phyloP scores from a whole-genome alignment of 2,329 filamentous ascomycete species.

The Epichloe scottii region DNA sequence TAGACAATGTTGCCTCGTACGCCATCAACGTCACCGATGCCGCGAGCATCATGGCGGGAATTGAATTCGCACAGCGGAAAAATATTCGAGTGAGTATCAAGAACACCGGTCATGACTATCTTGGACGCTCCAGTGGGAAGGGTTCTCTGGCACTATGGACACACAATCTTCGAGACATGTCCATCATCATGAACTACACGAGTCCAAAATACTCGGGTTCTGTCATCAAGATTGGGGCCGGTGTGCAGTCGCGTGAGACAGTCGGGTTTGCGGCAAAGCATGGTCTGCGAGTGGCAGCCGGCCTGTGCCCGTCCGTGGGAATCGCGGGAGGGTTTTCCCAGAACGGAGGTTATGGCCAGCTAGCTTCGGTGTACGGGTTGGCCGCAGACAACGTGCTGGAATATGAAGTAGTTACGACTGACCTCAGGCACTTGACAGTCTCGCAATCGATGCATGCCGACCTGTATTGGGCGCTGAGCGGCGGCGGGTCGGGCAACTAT shows the following conservation, averaged over 20 bases:
- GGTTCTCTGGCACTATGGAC: constrained; percentile 29
- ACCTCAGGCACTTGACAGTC: constrained; percentile 19
- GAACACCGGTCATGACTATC: constrained; percentile 41
- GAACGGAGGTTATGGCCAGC: constrained; percentile 43
- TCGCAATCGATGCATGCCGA: constrained; percentile 28
- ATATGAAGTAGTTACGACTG: constrained; percentile 33
- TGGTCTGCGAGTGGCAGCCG: constrained; percentile 38
- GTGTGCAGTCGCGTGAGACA: constrained; percentile 37
- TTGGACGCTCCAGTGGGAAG: constrained; percentile 45
- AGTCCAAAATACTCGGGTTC: constrained; percentile 32
- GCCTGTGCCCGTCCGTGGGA: constrained; percentile 43
- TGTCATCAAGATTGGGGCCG: constrained; percentile 42
- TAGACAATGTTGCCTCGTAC: background rate
- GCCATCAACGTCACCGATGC: background rate
- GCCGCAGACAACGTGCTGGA: constrained; percentile 45
- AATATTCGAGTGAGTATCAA: constrained; percentile 39
- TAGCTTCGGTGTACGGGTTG: constrained; percentile 41
- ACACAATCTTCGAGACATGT: constrained; percentile 27
- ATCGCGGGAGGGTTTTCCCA: constrained; percentile 49
- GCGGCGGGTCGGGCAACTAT: constrained; percentile 39
- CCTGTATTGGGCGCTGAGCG: constrained; percentile 48
- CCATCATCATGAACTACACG: constrained; percentile 27
- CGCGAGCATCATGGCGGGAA: constrained; percentile 9
- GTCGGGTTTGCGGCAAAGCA: constrained; percentile 31
- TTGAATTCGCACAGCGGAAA: constrained; percentile 18